phyloP scores from a whole-genome alignment of 768 basidiomycete genomes.

The Psilocybe cyanescens region DNA sequence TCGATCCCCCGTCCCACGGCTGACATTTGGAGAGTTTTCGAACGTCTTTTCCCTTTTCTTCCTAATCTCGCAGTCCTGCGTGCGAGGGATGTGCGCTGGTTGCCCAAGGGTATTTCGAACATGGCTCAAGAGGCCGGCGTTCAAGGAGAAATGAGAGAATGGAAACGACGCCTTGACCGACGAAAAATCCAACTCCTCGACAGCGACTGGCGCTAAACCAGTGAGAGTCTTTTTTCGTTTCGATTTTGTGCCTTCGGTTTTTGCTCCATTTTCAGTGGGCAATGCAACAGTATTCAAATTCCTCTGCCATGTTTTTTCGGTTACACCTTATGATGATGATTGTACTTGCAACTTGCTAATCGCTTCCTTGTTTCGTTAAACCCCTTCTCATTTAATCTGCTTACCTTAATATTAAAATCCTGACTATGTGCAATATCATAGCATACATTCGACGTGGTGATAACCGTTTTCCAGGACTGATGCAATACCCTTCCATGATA shows the following conservation, averaged over 20 bases:
- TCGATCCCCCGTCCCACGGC: slow-evolving; percentile 76
- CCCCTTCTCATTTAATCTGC: no score
- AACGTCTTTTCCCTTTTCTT: slow-evolving; percentile 56
- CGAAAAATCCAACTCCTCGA: slow-evolving; percentile 69
- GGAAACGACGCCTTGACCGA: slow-evolving; percentile 64
- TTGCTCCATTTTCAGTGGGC: background rate
- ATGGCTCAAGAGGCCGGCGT: slow-evolving; percentile 75
- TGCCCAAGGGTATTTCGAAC: slow-evolving; percentile 65
- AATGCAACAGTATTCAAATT: no score
- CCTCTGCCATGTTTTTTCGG: background rate
- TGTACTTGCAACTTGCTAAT: no score
- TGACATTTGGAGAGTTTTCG: slow-evolving; percentile 60
- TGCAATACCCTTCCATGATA: no score
- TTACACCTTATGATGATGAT: no score
- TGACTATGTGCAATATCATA: no score
- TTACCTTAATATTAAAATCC: no score
- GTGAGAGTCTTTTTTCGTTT: background rate
- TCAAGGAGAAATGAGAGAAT: slow-evolving; percentile 80
- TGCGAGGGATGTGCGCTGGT: slow-evolving; percentile 72
- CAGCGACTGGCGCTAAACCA: slow-evolving; percentile 66
- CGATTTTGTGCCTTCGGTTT: background rate
- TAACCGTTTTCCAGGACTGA: no score
- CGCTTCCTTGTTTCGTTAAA: no score
- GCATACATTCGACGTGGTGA: no score
- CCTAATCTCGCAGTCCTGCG: slow-evolving; percentile 62